Percentiles rank a stretch among this genome's conserved stretches.
Conservation (phyloP, 305 asterid species). For the Andrographis paniculata region DNA sequence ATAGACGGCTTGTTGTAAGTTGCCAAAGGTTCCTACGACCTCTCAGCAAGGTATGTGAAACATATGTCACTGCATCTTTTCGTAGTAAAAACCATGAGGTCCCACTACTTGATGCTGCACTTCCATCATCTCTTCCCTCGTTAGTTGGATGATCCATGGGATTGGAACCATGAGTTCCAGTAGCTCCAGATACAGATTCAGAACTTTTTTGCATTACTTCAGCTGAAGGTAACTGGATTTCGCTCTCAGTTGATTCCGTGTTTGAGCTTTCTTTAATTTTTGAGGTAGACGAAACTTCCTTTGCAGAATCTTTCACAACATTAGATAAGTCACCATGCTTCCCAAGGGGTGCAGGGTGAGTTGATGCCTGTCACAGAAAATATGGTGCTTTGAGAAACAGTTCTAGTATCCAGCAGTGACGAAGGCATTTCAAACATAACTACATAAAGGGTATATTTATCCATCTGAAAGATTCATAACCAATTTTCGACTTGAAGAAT, state of each 20-base stretch:
- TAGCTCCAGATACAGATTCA: conserved; percentile 31
- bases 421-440: neutral
- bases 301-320: conserved; percentile 24
- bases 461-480: too few species aligned
- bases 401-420: conserved; percentile 1
- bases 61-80: conserved; percentile 72
- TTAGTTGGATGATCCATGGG: conserved; percentile 32
- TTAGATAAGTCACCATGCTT: conserved; percentile 23
- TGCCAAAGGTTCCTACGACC: conserved; percentile 99
- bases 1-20: conserved; percentile 88
- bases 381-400: conserved; percentile 11
- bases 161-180: conserved; percentile 30
- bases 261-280: conserved; percentile 34
- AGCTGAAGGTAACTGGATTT: conserved; percentile 26
- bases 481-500: too few species aligned
- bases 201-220: conserved; percentile 38
- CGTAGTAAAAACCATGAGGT: conserved; percentile 88
- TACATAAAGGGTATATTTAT: neutral
- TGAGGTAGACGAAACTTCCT: conserved; percentile 35
- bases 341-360: conserved; percentile 25
- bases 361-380: conserved; percentile 31
- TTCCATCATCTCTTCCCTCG: conserved; percentile 85
- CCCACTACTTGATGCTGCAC: conserved; percentile 95
- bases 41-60: conserved; percentile 79
- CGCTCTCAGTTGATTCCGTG: conserved; percentile 32